Conservation (phyloP, 1,139 yeast genomes). For the Candida sp. region DNA sequence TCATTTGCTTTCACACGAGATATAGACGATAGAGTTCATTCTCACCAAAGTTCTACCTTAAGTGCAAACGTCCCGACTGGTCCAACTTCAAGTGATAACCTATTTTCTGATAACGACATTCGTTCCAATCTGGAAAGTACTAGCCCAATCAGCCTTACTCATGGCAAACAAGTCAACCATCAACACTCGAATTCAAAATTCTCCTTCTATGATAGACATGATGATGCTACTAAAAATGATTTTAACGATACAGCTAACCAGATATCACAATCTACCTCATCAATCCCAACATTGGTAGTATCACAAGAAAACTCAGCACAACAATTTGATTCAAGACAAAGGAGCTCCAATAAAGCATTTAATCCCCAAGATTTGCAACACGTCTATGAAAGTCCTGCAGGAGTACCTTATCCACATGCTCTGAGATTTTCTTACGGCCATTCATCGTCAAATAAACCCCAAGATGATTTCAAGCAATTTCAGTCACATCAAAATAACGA, state of each 20-base stretch:
- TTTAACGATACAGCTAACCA: no score
- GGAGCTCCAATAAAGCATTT: background rate
- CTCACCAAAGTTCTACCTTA: conserved; percentile 4
- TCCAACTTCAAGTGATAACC: background rate
- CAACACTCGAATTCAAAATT: background rate
- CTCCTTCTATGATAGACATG: background rate
- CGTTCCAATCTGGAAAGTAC: background rate
- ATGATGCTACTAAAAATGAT: background rate
- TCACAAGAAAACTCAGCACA: background rate
- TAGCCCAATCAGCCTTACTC: background rate
- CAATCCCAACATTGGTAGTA: background rate
- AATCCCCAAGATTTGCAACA: conserved; percentile 2
- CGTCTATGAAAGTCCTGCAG: conserved; percentile 4
- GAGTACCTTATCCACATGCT: conserved; percentile 1
- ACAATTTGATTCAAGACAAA: background rate
- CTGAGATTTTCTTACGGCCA: conserved; percentile 2
- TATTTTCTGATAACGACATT: background rate
- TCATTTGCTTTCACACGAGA: background rate
- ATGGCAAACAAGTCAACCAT: background rate
- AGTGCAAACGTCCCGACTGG: conserved; percentile 5
- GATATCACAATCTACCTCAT: background rate
- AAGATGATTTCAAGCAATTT: conserved; percentile 1
- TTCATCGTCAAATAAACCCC: background rate
- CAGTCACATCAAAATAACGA: conserved; percentile 19
- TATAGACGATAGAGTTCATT: background rate